Evolutionary conservation across 2,329 filamentous ascomycete species (phyloP).

Genomic region (Pseudocercospora pini-densiflorae): DNA sequence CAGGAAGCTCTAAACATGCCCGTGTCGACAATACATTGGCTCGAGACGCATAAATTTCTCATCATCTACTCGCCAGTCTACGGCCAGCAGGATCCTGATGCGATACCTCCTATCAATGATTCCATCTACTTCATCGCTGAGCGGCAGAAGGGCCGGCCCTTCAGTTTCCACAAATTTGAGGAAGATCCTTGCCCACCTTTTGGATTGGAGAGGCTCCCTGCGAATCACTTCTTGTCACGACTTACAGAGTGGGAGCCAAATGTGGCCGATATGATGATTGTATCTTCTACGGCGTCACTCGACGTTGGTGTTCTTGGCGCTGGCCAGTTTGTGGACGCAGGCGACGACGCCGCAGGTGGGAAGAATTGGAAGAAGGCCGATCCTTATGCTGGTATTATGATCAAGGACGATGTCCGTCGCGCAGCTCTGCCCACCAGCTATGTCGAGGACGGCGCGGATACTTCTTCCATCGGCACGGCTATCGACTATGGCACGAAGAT

Average conservation of each 20-base stretch:
- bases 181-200: constrained; percentile 69
- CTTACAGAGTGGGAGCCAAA: constrained; percentile 80
- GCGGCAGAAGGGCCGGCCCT: constrained; percentile 62
- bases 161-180: constrained; percentile 72
- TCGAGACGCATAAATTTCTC: constrained; percentile 71
- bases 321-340: constrained; percentile 57
- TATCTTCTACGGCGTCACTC: constrained; percentile 78
- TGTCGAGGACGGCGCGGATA: constrained; percentile 69
- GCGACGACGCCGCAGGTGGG: not conserved
- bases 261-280: constrained; percentile 78
- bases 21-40: constrained; percentile 72
- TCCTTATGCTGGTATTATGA: constrained; percentile 40
- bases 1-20: constrained; percentile 26
- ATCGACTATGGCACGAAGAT: constrained; percentile 65
- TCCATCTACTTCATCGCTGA: constrained; percentile 82
- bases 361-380: constrained; percentile 6
- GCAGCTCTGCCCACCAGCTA: constrained; percentile 71
- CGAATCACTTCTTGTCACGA: constrained; percentile 78
- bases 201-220: constrained; percentile 63
- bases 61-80: constrained; percentile 71
- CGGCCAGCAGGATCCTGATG: constrained; percentile 18
- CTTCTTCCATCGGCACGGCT: constrained; percentile 76
- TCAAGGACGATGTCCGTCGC: constrained; percentile 73
- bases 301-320: constrained; percentile 80
- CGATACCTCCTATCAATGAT: constrained; percentile 43